Evolutionary conservation across 2,329 filamentous ascomycete genomes (phyloP), one percentile per base, ranked within the genome.

Genomic region (Colletotrichum zoysiae): DNA sequence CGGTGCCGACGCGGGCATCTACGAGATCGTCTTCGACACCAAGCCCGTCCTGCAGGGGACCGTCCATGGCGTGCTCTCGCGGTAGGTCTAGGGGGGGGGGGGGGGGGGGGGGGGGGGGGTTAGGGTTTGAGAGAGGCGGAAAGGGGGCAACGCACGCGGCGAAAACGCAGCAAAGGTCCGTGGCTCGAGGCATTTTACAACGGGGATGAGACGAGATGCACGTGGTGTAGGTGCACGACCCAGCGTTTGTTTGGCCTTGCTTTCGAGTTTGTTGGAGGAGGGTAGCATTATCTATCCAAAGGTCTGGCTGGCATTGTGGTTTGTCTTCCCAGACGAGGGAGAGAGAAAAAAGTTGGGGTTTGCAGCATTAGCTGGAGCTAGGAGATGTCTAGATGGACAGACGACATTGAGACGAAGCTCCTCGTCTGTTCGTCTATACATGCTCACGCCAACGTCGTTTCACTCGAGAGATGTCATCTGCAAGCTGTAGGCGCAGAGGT

Each of bases 1-100:
- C 33, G 82, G 83, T 2, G 81, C 76, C 1, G 80, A 80, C n/a
- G 84, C 82, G 48, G 79, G 79, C 16, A 86, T 89, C 40, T 74
- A 77, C 5, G 88, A 89, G 67, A 74, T 88, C 23, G 79, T 85
- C 12, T 83, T 90, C 55, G 84, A 86, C 61, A 84, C 84, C 3
- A 85, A 84, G 76, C 85, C 86, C 1, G 78, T 81, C 5, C 51
- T 90, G 4, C 82, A 82, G 70, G 87, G 88, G 1, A 78, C 79
- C 9, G 86, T 88, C 40, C 82, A 77, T 63, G 85, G 83, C 3
- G 86, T 89, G 33, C 77, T 86, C 51, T 85, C 84, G n/a, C 84
- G 81, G 75, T 88, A 85, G 55, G 30, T 30, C 30, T 30, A 30
- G 30, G 30, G n/a, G 14, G 55, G 3, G 18, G 0, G 55, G n/a